phyloP scores from a whole-genome alignment of 1,284 basidiomycete genomes.

The Fomes fomentarius region DNA sequence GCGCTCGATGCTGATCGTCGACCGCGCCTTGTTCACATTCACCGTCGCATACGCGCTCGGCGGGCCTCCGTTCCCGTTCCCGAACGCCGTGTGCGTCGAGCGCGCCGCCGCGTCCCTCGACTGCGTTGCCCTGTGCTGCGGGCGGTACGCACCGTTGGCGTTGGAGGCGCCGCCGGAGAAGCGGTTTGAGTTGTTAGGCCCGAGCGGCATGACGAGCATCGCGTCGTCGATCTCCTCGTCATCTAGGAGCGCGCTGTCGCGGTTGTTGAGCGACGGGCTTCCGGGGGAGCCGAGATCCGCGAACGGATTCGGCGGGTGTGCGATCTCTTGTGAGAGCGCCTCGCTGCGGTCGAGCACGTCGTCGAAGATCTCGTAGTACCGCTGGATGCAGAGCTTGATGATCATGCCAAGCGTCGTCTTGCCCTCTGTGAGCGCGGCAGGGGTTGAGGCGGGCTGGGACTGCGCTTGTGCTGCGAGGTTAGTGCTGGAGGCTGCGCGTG shows the following conservation, averaged over 20 bases:
- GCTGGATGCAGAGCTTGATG: constrained; percentile 77
- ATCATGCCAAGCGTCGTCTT: constrained; percentile 71
- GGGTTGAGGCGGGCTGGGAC: constrained; percentile 14
- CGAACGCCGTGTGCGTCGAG: constrained; percentile 30
- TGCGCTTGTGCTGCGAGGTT: constrained; percentile 9
- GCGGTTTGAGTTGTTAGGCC: constrained; percentile 39
- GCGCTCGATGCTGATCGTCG: constrained; percentile 64
- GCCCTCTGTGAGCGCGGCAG: constrained; percentile 40
- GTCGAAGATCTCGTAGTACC: constrained; percentile 86
- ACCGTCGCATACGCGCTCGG: constrained; percentile 31
- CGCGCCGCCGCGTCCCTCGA: constrained; percentile 20
- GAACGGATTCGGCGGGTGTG: constrained; percentile 22
- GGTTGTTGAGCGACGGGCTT: constrained; percentile 28
- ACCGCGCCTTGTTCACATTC: constrained; percentile 47
- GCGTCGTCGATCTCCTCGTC: constrained; percentile 74
- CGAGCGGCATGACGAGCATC: constrained; percentile 76
- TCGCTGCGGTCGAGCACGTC: constrained; percentile 72
- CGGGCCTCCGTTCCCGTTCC: constrained; percentile 27
- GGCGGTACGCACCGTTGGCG: constrained; percentile 23
- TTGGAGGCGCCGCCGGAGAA: constrained; percentile 17
- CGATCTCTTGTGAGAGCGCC: constrained; percentile 43
- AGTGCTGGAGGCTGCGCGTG: constrained; percentile 28
- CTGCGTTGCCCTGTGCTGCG: constrained; percentile 19
- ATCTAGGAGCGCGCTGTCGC: constrained; percentile 48
- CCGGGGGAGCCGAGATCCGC: constrained; percentile 30